phyloP scores from a whole-genome alignment of 2,329 filamentous ascomycete genomes.

The Fusarium equiseti region DNA sequence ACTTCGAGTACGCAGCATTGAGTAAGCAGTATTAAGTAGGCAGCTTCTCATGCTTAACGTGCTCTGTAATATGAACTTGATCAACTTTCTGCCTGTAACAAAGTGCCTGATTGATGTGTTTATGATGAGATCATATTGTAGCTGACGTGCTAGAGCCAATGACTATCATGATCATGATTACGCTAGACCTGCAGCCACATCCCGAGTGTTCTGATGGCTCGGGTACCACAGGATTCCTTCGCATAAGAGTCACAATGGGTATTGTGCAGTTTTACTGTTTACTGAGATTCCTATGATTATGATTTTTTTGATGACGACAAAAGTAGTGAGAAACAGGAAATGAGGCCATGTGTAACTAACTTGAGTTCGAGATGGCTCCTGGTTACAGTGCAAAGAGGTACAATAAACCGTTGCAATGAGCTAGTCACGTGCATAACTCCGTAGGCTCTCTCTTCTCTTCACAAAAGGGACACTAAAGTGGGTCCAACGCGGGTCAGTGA shows the following conservation, averaged over 20 bases:
- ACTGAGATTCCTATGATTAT: neutral
- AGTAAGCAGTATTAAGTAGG: constrained; percentile 15
- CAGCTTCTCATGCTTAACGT: constrained; percentile 26
- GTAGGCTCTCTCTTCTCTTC: constrained; percentile 46
- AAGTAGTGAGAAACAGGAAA: neutral
- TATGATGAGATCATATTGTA: constrained; percentile 12
- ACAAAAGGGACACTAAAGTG: constrained; percentile 43
- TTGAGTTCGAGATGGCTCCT: neutral
- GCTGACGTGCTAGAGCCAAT: neutral
- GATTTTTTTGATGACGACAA: neutral
- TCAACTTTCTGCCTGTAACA: constrained; percentile 16
- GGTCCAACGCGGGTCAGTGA: constrained; percentile 44
- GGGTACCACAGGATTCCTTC: neutral
- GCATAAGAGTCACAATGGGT: neutral
- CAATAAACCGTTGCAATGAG: constrained; percentile 3
- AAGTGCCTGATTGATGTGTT: constrained; percentile 4
- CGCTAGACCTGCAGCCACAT: constrained; percentile 36
- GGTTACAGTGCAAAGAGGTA: constrained; percentile 1
- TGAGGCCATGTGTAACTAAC: neutral
- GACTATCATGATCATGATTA: constrained; percentile 23
- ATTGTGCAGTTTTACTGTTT: neutral
- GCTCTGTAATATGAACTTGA: constrained; percentile 44
- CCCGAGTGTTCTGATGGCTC: constrained; percentile 3
- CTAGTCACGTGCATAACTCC: constrained; percentile 51
- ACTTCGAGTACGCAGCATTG: constrained; percentile 13